phyloP scores from a whole-genome alignment of 176 grass and related monocot genomes.

The Musa schizocarpa region DNA sequence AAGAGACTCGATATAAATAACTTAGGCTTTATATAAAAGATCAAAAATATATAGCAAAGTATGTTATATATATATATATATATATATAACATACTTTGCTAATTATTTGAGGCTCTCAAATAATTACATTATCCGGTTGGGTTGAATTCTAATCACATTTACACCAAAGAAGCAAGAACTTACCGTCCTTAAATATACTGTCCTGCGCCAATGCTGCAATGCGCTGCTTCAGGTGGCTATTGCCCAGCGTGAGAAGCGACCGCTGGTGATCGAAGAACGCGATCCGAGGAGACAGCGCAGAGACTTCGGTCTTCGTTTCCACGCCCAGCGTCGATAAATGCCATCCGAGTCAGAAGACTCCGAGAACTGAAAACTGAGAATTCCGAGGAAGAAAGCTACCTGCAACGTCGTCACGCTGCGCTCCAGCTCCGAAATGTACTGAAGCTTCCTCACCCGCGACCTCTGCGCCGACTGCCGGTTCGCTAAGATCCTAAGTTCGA shows the following conservation, averaged over 20 bases:
- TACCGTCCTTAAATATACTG: constrained; percentile 83
- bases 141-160: too few species aligned
- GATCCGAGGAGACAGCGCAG: constrained; percentile 64
- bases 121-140: too few species aligned
- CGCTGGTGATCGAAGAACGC: constrained; percentile 92
- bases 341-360: neutral
- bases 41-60: too few species aligned
- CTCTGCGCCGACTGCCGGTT: constrained; percentile 94
- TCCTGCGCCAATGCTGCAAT: constrained; percentile 75
- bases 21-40: too few species aligned
- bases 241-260: constrained; percentile 74
- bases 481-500: constrained; percentile 57
- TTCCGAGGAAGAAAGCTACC: constrained; percentile 24
- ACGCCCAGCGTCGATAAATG: neutral
- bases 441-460: constrained; percentile 91
- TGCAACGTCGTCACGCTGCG: constrained; percentile 75
- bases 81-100: too few species aligned
- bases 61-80: too few species aligned
- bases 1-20: too few species aligned
- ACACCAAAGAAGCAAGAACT: neutral
- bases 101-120: too few species aligned
- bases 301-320: constrained; percentile 60
- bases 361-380: neutral
- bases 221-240: constrained; percentile 79
- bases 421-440: constrained; percentile 95